Evolutionary conservation across 768 basidiomycete genomes (phyloP).

Genomic region (Mycena alexandri): DNA sequence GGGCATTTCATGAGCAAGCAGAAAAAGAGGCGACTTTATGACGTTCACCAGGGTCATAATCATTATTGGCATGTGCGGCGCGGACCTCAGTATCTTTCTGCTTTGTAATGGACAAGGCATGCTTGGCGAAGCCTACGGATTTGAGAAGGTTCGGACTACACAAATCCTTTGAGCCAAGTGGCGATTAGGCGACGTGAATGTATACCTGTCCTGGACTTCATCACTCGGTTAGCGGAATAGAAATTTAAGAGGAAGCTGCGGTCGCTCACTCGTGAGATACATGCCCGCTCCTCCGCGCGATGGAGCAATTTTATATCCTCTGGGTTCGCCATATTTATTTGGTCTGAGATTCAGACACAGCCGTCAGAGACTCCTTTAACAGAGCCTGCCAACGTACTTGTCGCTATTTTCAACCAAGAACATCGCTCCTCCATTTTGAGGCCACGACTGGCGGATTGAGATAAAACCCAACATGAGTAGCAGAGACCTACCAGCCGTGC

Average conservation of each 20-base stretch:
- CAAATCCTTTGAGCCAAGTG: slow-evolving; percentile 3
- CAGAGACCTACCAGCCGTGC: slow-evolving; percentile 50
- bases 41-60: slow-evolving; percentile 58
- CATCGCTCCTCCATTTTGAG: slow-evolving; percentile 59
- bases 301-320: slow-evolving; percentile 65
- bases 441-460: slow-evolving; percentile 41
- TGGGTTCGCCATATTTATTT: slow-evolving; percentile 61
- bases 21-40: not conserved
- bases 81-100: slow-evolving; percentile 65
- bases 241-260: too few species aligned
- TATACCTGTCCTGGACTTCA: slow-evolving; percentile 34
- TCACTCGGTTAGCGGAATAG: too few species aligned
- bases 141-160: slow-evolving; percentile 53
- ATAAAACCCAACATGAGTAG: not conserved
- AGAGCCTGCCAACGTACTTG: slow-evolving; percentile 35
- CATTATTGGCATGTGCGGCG: slow-evolving; percentile 61
- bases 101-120: slow-evolving; percentile 61
- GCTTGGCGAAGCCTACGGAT: slow-evolving; percentile 66
- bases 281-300: slow-evolving; percentile 45
- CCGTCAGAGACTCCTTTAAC: not conserved
- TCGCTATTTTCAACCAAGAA: slow-evolving; percentile 61
- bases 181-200: not conserved
- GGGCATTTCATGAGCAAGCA: not conserved
- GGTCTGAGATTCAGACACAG: slow-evolving; percentile 29
- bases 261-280: slow-evolving; percentile 41